Conservation (phyloP, 768 basidiomycete genomes). For the Ramaria rubella region DNA sequence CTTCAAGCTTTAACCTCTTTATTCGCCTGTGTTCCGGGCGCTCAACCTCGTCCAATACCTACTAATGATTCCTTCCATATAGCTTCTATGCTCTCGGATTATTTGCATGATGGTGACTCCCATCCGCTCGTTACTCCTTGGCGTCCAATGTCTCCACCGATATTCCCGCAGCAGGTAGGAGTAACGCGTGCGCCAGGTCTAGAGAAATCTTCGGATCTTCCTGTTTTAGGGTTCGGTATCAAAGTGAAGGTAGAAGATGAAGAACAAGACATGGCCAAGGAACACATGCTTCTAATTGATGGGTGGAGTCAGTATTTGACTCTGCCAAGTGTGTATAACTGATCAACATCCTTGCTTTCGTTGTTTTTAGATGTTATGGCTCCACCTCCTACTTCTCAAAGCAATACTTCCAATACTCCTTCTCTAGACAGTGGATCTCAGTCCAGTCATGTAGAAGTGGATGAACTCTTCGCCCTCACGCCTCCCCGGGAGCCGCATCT, state of each 20-base stretch:
- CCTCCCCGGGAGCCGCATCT: conserved; percentile 37
- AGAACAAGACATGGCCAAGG: conserved; percentile 38
- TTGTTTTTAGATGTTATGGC: neutral
- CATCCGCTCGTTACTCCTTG: conserved; percentile 14
- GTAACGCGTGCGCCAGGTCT: conserved; percentile 8
- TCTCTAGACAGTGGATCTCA: conserved; percentile 36
- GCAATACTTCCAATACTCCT: conserved; percentile 31
- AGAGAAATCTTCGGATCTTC: conserved; percentile 22
- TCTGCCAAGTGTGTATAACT: neutral
- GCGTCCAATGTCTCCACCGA: conserved; percentile 33
- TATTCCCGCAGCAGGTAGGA: conserved; percentile 37
- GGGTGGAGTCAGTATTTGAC: conserved; percentile 51
- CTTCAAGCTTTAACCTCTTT: conserved; percentile 21
- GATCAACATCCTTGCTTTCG: neutral
- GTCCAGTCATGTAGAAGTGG: conserved; percentile 28
- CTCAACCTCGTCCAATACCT: conserved; percentile 12
- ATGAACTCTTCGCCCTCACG: conserved; percentile 46
- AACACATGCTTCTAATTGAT: conserved; percentile 52
- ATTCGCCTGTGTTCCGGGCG: conserved; percentile 21
- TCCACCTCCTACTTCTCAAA: neutral
- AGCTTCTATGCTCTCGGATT: conserved; percentile 18
- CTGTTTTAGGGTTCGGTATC: conserved; percentile 21
- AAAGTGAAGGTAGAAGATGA: conserved; percentile 29
- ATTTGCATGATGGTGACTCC: conserved; percentile 28
- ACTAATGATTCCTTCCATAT: conserved; percentile 13